phyloP scores from a whole-genome alignment of 331 rosid species.

The Stylosanthes scabra region DNA sequence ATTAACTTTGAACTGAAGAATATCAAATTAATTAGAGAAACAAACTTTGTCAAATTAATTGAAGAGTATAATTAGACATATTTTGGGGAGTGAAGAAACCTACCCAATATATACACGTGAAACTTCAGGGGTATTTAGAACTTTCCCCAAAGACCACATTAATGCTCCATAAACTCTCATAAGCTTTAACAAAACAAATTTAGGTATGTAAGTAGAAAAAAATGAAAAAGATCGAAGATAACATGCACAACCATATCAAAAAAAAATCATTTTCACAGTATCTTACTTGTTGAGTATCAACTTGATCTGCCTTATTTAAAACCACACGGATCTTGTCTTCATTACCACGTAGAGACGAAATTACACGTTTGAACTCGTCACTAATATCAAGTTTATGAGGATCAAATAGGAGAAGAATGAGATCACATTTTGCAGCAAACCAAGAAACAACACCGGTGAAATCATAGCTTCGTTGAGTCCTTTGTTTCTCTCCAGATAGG shows the following conservation, averaged over 20 bases:
- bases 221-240: not conserved
- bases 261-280: not conserved
- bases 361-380: conserved; percentile 92
- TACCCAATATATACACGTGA: conserved; percentile 91
- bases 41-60: not conserved
- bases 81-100: conserved; percentile 31
- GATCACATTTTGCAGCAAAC: conserved; percentile 97
- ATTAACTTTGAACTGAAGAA: not conserved
- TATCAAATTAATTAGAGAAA: conserved; percentile 1
- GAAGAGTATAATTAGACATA: not conserved
- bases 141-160: conserved; percentile 98
- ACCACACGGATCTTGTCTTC: conserved; percentile 99
- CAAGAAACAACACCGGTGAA: conserved; percentile 97
- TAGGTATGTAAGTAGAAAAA: not conserved
- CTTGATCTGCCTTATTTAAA: conserved; percentile 95
- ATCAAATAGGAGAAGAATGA: conserved; percentile 88
- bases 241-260: not conserved
- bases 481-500: conserved; percentile 96
- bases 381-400: conserved; percentile 96
- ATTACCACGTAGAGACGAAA: conserved; percentile 77
- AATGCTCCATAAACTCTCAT: conserved; percentile 98
- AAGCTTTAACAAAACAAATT: conserved; percentile 49
- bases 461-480: conserved; percentile 91
- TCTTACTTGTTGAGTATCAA: conserved; percentile 94
- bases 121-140: conserved; percentile 91